Evolutionary conservation across 345 rosid genomes (phyloP), one percentile per base, ranked within the genome.

Genomic region (Arabis hirsuta): DNA sequence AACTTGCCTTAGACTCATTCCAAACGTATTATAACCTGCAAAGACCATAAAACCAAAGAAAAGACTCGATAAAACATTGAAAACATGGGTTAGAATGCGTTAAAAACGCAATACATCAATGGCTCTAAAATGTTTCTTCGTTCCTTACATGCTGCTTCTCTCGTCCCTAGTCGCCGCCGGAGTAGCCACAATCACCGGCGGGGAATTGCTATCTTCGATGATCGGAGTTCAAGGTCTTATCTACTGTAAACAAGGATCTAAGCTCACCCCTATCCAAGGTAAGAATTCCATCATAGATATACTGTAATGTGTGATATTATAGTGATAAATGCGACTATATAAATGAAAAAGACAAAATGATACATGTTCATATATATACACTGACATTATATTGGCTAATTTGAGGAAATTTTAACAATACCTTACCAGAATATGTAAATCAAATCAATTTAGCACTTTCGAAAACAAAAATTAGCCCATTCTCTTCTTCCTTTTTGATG

Each of bases 211-310:
- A 48, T 78, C 85, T 29, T 80, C 84, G 31, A 68, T 78, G 32
- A 78, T 87, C 3, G 88, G 81, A 31, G 75, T 86, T 67, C 87
- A 84, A 76, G 92, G 96, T 43, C 74, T 82, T 72, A 81, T 83
- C 52, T 84, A 83, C 72, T 86, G 96, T 70, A 83, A 76, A 75
- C 74, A 78, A 38, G 80, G 79, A 55, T 44, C 73, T 39, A 73
- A 77, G 57, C 65, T 75, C 71, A 62, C 59, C 67, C 91, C 87
- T 12, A 67, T 87, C 43, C 76, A 77, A 82, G 92, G 89, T 89
- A 81, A 43, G 80, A 38, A 51, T 50, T 50, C 12, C 44, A 59
- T 44, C 16, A 48, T 38, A 26, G 19, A 59, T 51, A 31, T 51
- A n/a, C 12, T 41, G 39, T 14, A 41, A 41, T 2, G 27, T 12